Base-by-base conservation (phyloP, 1,139 yeast species). In the Diutina ranongensis region DNA sequence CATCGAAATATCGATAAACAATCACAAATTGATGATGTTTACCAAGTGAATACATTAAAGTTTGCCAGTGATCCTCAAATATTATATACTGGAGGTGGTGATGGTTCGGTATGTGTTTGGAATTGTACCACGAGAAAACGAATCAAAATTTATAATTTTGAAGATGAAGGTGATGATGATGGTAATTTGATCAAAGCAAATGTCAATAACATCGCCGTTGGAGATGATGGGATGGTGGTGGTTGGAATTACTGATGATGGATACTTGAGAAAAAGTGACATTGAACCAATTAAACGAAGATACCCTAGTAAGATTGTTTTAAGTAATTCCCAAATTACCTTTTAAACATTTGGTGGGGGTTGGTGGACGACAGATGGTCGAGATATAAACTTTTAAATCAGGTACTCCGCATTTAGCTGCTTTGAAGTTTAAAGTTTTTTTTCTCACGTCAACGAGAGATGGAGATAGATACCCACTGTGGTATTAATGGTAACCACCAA, bases 81-180 rank as follows among this genome's bases (percentile, higher is more conserved):
- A 0, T 66, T 86, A 31, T 80, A 78, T 57, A 83, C 95, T 0
- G 86, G 81, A 1, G 95, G 95, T 0, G 78, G 89, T 0, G 96
- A 88, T 60, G 80, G 87, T 0, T 65, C 74, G 40, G 76, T 87
- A 1, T 82, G 87, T 52, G 60, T 81, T 18, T 88, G 97, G 97
- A 86, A 85, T 55, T 74, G 75, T 58, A 65, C 70, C 44, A 67
- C 78, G 35, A 69, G 79, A 48, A 82, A 78, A 60, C 71, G 88
- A 53, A 67, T 76, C 52, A 25, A 25, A 25, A 25, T 25, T 25
- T 10, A 25, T 10, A 78, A 69, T 25, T 25, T 25, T 25, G 28
- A 25, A 25, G 9, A 5, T 25, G 28, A 25, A 10, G 28, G 28
- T 25, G 5, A 25, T 25, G 9, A 25, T 7, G 28, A 10, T 25